phyloP scores from a whole-genome alignment of 163 green algal genomes.

The Chlamydomonas reinhardtii region DNA sequence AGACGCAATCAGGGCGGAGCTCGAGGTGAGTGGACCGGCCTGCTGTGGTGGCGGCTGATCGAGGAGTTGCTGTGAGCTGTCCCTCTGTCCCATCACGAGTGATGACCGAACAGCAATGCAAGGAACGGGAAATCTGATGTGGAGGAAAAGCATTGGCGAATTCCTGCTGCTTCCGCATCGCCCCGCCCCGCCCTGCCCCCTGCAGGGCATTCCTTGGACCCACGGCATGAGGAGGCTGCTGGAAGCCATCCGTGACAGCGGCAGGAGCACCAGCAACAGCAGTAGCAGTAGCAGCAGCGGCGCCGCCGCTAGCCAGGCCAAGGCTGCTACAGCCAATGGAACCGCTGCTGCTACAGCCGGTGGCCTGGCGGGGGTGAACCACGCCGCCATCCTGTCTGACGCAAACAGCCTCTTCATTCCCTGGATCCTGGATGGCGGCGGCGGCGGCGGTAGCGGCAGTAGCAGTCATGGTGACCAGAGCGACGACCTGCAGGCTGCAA shows the following conservation, averaged over 20 bases:
- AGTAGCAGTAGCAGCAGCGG: not conserved
- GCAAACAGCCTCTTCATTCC: conserved; percentile 44
- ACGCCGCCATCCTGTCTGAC: conserved; percentile 23
- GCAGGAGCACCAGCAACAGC: not conserved
- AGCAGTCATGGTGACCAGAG: no score
- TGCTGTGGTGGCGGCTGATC: no score
- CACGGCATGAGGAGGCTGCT: conserved; percentile 27
- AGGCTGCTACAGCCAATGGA: not conserved
- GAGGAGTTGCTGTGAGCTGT: no score
- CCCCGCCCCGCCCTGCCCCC: not conserved
- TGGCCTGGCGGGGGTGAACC: not conserved
- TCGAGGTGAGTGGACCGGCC: no score
- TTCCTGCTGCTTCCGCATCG: no score
- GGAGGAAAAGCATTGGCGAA: no score
- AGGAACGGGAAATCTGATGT: no score
- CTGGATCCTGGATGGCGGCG: conserved; percentile 35
- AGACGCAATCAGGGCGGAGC: no score
- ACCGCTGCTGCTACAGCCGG: not conserved
- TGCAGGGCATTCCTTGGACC: conserved; percentile 31
- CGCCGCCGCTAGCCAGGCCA: not conserved
- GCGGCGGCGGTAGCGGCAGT: not conserved
- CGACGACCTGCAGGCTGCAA: no score
- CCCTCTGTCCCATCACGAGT: no score
- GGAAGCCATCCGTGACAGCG: conserved; percentile 7
- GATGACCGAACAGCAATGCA: no score